These are phyloP conservation scores for Epichloe scottii DNA, from an alignment of 2,329 filamentous ascomycete species.

Conservation along the genomic window DNA sequence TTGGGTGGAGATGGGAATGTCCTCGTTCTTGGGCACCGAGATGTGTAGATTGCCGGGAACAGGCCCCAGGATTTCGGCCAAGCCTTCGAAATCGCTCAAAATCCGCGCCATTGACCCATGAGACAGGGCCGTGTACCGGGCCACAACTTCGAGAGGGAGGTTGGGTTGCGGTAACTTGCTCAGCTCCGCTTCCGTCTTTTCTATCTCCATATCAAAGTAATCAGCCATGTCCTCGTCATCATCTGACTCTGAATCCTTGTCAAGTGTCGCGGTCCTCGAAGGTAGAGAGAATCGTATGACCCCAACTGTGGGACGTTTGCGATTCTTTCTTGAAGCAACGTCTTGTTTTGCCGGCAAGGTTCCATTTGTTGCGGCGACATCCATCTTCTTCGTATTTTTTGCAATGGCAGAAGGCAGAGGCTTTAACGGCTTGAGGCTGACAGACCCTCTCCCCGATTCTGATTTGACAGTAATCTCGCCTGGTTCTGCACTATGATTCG, in stretches of 20 bases:
- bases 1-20: background rate
- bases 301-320: constrained; percentile 18
- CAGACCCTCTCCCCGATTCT: constrained; percentile 19
- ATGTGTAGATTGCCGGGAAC: constrained; percentile 10
- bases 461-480: constrained; percentile 32
- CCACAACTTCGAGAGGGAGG: constrained; percentile 28
- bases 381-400: background rate
- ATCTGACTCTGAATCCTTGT: constrained; percentile 34
- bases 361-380: background rate
- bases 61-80: constrained; percentile 31
- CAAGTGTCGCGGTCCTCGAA: constrained; percentile 19
- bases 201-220: constrained; percentile 40
- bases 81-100: constrained; percentile 29
- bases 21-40: background rate
- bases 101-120: constrained; percentile 37
- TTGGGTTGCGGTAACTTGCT: constrained; percentile 31
- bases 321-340: constrained; percentile 10
- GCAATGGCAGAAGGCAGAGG: background rate
- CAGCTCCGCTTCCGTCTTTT: constrained; percentile 37
- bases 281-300: constrained; percentile 29
- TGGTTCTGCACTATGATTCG: constrained; percentile 32
- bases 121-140: constrained; percentile 34
- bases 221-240: constrained; percentile 48
- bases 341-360: background rate
- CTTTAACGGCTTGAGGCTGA: background rate